Conservation (phyloP, 441 rosid species). For the Pelargonium cotyledonis region DNA sequence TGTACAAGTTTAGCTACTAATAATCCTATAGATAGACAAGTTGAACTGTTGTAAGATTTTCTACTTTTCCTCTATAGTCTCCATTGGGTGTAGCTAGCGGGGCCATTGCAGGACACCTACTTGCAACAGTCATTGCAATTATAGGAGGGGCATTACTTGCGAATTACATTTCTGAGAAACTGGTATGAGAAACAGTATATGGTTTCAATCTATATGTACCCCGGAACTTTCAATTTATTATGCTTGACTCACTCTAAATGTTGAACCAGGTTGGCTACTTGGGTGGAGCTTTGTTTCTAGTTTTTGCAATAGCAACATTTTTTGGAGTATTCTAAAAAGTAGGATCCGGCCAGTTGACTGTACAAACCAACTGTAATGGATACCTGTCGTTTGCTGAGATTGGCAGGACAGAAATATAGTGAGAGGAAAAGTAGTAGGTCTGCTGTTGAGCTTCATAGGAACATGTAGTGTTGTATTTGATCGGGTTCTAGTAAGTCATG, state of each 20-base stretch:
- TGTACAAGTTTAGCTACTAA: constrained; percentile 1
- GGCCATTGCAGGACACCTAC: constrained; percentile 89
- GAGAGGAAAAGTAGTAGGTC: neutral
- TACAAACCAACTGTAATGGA: neutral
- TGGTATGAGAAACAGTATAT: constrained; percentile 33
- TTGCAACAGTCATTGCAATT: constrained; percentile 75
- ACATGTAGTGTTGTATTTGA: neutral
- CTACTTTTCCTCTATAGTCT: constrained; percentile 41
- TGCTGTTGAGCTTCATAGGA: neutral
- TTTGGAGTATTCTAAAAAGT: constrained; percentile 68
- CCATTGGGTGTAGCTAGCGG: constrained; percentile 95
- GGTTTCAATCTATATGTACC: neutral
- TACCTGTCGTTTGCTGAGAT: neutral
- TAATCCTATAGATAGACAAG: neutral
- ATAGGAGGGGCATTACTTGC: constrained; percentile 93
- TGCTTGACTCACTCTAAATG: neutral
- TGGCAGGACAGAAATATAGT: neutral
- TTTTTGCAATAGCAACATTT: constrained; percentile 82
- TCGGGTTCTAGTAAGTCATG: neutral
- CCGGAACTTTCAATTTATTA: neutral
- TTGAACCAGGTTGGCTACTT: constrained; percentile 74
- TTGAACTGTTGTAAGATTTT: neutral
- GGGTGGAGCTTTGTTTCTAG: constrained; percentile 80
- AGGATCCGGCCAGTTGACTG: neutral
- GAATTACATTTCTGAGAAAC: constrained; percentile 21